Evolutionary conservation across 1,284 basidiomycete species (phyloP).

Genomic region (Bjerkandera adusta): DNA sequence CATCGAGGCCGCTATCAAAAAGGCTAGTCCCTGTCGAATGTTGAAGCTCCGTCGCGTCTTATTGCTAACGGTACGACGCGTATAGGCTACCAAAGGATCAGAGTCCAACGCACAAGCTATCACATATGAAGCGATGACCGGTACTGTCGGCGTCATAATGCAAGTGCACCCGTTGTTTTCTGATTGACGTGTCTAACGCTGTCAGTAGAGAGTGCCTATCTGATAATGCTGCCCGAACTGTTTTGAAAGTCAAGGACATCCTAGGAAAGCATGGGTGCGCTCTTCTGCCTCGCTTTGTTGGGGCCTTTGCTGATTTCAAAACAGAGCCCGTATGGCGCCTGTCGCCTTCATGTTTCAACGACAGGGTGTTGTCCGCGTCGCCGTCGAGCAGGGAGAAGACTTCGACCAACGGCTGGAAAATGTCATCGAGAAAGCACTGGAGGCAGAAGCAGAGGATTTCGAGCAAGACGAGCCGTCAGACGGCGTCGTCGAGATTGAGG

Average conservation of each 20-base stretch:
- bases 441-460: constrained; percentile 57
- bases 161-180: no score
- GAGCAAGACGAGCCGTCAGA: constrained; percentile 35
- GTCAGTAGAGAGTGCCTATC: constrained; percentile 70
- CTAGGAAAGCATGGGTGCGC: constrained; percentile 59
- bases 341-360: constrained; percentile 79
- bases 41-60: not conserved
- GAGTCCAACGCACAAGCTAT: constrained; percentile 48
- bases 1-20: constrained; percentile 68
- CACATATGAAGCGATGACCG: constrained; percentile 74
- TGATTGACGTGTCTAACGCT: no score
- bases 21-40: constrained; percentile 49
- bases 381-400: constrained; percentile 44
- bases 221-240: constrained; percentile 72
- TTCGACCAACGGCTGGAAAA: constrained; percentile 42
- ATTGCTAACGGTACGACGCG: constrained; percentile 39
- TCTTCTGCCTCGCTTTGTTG: not conserved
- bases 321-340: constrained; percentile 67
- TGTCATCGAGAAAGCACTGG: constrained; percentile 49
- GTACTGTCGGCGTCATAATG: constrained; percentile 76
- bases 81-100: constrained; percentile 50
- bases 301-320: not conserved
- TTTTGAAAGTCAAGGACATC: constrained; percentile 61
- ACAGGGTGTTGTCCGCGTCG: constrained; percentile 62
- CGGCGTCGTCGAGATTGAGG: constrained; percentile 40